A percentile compares a stretch with the other conserved stretches of the same genome.
Conservation (phyloP, 2,329 filamentous ascomycete genomes). For the Fusarium sp. region DNA sequence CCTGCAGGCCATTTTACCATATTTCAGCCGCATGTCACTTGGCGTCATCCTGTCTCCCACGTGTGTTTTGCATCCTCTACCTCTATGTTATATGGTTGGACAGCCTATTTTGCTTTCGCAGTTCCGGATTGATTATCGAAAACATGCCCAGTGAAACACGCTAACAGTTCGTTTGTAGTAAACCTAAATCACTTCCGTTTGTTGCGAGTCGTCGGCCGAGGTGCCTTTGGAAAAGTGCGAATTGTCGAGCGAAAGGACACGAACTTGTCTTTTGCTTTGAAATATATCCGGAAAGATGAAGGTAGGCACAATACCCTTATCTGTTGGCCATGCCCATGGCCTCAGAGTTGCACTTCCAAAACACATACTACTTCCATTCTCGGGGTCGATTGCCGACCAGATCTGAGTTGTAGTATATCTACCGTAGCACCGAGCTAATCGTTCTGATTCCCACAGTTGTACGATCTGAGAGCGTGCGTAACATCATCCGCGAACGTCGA, state of each 20-base stretch:
- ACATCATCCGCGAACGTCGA: constrained; percentile 95
- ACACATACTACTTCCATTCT: constrained; percentile 10
- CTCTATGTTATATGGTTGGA: constrained; percentile 12
- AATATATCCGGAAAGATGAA: constrained; percentile 99
- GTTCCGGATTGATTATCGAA: background rate
- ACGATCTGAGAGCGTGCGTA: constrained; percentile 95
- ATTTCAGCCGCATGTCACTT: constrained; percentile 38
- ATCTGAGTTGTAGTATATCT: constrained; percentile 13
- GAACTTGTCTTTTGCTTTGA: constrained; percentile 91
- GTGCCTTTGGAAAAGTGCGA: constrained; percentile 97
- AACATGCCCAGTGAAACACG: background rate
- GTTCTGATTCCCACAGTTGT: constrained; percentile 73
- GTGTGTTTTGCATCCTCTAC: constrained; percentile 44
- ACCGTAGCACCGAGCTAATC: constrained; percentile 41
- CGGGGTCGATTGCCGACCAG: background rate
- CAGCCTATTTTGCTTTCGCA: background rate
- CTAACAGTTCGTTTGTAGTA: constrained; percentile 65
- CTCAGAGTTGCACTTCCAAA: constrained; percentile 1
- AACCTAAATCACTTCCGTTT: constrained; percentile 98
- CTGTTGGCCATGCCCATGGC: background rate
- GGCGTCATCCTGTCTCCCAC: constrained; percentile 43
- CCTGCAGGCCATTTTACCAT: constrained; percentile 21
- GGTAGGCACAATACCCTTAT: constrained; percentile 65
- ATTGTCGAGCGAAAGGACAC: constrained; percentile 99
- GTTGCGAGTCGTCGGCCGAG: constrained; percentile 94